Conservation (phyloP, 768 basidiomycete species). For the Mycena crocata region DNA sequence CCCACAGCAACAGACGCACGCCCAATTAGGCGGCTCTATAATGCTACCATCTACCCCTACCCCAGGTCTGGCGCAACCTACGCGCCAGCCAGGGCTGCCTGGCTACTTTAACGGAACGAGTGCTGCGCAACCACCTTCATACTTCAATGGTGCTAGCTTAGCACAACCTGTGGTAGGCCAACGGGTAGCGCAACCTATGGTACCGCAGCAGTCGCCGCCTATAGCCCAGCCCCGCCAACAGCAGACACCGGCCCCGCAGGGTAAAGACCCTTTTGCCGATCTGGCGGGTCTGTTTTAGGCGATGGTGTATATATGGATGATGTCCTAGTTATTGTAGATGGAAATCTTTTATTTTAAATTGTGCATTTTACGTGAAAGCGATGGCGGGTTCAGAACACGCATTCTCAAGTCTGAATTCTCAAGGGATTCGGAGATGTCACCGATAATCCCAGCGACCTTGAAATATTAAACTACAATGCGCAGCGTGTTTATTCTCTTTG, state of each 20-base stretch:
- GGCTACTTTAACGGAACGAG: slow-evolving; percentile 27
- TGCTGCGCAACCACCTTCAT: slow-evolving; percentile 34
- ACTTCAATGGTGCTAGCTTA: slow-evolving; percentile 29
- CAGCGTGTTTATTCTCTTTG: no score
- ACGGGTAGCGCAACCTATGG: not conserved
- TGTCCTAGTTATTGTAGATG: slow-evolving; percentile 18
- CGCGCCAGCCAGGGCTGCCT: slow-evolving; percentile 32
- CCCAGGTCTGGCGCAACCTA: slow-evolving; percentile 6
- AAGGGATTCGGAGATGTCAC: no score
- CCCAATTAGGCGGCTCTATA: slow-evolving; percentile 49
- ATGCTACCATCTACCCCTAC: slow-evolving; percentile 57
- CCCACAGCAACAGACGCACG: slow-evolving; percentile 35
- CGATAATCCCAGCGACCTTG: no score
- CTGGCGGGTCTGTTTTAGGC: slow-evolving; percentile 79
- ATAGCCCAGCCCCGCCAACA: slow-evolving; percentile 22
- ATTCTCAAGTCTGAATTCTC: no score
- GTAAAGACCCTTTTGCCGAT: slow-evolving; percentile 89
- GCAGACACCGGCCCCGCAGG: slow-evolving; percentile 45
- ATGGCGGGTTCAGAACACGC: no score
- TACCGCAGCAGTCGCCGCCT: slow-evolving; percentile 23
- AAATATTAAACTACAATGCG: no score
- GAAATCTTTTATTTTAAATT: slow-evolving; percentile 8
- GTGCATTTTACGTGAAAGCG: slow-evolving; percentile 3
- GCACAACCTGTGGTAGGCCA: not conserved
- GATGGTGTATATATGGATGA: not conserved